Evolutionary conservation across 306 rosid species (phyloP).

Genomic region (Sphenostylis stenocarpa): DNA sequence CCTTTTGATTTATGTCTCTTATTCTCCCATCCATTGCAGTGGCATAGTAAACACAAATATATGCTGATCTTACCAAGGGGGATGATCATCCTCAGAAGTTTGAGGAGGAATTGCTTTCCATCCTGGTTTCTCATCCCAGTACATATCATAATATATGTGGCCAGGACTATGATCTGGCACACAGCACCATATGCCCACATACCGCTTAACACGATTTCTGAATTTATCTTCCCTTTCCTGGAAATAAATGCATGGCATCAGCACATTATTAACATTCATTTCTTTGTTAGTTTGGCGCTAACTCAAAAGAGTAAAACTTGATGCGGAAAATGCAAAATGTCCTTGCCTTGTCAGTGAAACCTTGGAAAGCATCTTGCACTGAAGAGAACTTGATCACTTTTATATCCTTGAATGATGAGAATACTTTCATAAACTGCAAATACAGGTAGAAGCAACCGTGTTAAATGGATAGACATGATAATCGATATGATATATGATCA

Average conservation of each 20-base stretch:
- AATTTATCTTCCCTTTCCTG: slow-evolving; percentile 74
- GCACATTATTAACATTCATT: not conserved
- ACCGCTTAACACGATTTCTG: slow-evolving; percentile 72
- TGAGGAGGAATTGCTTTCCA: slow-evolving; percentile 91
- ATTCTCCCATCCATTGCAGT: not conserved
- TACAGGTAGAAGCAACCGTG: slow-evolving; percentile 20
- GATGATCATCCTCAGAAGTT: slow-evolving; percentile 78
- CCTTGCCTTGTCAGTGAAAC: slow-evolving; percentile 74
- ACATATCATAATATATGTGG: slow-evolving; percentile 91
- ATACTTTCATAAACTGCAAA: slow-evolving; percentile 63
- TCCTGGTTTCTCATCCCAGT: slow-evolving; percentile 96
- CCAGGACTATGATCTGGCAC: slow-evolving; percentile 59
- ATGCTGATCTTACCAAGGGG: slow-evolving; percentile 54
- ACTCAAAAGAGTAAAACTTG: slow-evolving; percentile 11
- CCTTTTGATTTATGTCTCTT: slow-evolving; percentile 12
- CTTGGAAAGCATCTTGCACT: slow-evolving; percentile 77
- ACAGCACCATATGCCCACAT: slow-evolving; percentile 95
- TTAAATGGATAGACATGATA: not conserved
- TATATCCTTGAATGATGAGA: slow-evolving; percentile 84
- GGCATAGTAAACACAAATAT: not conserved
- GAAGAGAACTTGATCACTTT: slow-evolving; percentile 85
- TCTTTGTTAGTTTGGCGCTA: not conserved
- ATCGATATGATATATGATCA: not conserved
- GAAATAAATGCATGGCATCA: slow-evolving; percentile 24
- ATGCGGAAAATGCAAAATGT: not conserved